Conservation (phyloP, 805 yeast genomes). For the Saccharomycopsis fodiens region DNA sequence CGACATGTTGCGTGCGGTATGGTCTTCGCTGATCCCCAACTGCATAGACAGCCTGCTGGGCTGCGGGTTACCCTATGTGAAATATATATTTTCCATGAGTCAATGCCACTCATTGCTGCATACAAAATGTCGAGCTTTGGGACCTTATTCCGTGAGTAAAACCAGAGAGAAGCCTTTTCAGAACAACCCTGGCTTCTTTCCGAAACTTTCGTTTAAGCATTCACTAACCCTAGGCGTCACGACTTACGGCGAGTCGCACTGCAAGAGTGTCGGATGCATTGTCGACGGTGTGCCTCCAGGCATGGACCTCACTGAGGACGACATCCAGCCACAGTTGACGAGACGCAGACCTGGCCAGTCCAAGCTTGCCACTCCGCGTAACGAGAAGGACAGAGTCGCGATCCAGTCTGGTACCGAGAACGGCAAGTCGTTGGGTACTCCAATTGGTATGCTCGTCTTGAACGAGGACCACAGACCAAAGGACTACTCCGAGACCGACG, state of each 20-base stretch:
- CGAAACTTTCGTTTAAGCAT: too few species aligned
- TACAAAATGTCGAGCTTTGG: constrained; percentile 69
- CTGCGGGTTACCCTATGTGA: neutral
- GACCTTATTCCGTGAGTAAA: constrained; percentile 25
- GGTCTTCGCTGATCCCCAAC: neutral
- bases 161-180: too few species aligned
- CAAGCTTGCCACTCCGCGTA: constrained; percentile 86
- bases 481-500: constrained; percentile 91
- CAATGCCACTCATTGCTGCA: too few species aligned
- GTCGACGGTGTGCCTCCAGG: constrained; percentile 99
- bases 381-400: constrained; percentile 87
- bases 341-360: constrained; percentile 98
- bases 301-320: constrained; percentile 72
- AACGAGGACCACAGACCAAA: constrained; percentile 97
- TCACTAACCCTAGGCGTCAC: constrained; percentile 52
- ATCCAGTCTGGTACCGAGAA: constrained; percentile 93
- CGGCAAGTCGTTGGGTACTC: constrained; percentile 89
- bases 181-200: too few species aligned
- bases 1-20: neutral
- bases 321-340: constrained; percentile 90
- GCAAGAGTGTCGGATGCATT: constrained; percentile 95
- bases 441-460: constrained; percentile 85
- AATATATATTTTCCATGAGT: too few species aligned
- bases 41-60: neutral
- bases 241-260: constrained; percentile 97